These are phyloP conservation scores for Umbelopsis sp. DNA, from an alignment of 371 early-diverging fungal genomes.

Conservation along the genomic window DNA sequence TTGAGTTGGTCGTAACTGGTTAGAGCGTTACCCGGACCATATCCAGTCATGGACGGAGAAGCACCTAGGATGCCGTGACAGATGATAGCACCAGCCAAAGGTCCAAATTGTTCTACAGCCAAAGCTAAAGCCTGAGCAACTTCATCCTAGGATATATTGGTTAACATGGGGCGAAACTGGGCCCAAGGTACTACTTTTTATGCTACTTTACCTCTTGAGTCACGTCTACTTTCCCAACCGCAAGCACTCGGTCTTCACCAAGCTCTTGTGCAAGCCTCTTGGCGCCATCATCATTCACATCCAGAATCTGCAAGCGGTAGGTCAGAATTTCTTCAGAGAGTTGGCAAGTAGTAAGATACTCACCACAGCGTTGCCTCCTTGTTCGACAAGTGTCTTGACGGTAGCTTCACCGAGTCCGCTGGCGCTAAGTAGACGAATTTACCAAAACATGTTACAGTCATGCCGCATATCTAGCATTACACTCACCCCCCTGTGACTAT, in stretches of 20 bases:
- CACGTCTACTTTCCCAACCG: constrained; percentile 50
- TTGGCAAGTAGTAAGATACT: not conserved
- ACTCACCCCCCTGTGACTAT: constrained; percentile 49
- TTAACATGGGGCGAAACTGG: no score
- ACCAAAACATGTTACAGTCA: not conserved
- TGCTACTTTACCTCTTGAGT: constrained; percentile 40
- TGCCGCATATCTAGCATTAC: not conserved
- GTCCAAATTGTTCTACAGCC: constrained; percentile 36
- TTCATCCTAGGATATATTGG: constrained; percentile 26
- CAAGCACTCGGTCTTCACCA: constrained; percentile 35
- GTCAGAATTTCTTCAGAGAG: not conserved
- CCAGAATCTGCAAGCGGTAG: constrained; percentile 41
- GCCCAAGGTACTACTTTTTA: no score
- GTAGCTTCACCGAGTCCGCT: constrained; percentile 46
- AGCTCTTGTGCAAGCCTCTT: constrained; percentile 31
- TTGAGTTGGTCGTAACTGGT: constrained; percentile 55
- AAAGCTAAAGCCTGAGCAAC: constrained; percentile 40
- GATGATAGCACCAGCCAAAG: constrained; percentile 47
- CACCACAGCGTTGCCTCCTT: constrained; percentile 36
- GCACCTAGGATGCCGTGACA: constrained; percentile 52
- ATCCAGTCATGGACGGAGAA: constrained; percentile 30
- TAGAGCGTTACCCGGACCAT: constrained; percentile 33
- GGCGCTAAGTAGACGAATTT: constrained; percentile 29
- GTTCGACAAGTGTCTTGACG: constrained; percentile 27
- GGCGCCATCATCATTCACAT: constrained; percentile 45